Conservation (phyloP, 352 stramenopile genomes). For the Globisporangium abappressorium region DNA sequence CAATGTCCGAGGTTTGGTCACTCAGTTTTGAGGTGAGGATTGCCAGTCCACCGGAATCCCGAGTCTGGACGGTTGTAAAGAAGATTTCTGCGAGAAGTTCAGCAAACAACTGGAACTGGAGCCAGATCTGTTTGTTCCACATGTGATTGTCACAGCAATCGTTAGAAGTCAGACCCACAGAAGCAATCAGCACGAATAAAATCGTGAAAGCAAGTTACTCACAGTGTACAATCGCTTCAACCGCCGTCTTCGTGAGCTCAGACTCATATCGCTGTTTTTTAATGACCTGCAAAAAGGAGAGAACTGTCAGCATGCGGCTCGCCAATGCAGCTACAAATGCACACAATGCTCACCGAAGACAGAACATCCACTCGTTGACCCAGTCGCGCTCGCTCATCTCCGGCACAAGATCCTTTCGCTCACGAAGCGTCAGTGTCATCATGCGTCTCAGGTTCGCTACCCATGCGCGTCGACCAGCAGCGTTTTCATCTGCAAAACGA, state of each 20-base stretch:
- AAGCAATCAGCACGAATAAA: not conserved
- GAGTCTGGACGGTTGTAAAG: conserved; percentile 46
- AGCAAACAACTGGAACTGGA: conserved; percentile 73
- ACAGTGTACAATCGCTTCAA: conserved; percentile 65
- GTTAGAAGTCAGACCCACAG: not conserved
- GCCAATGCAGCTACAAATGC: not conserved
- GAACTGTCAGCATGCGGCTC: not conserved
- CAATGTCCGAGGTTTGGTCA: conserved; percentile 25
- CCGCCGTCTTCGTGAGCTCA: conserved; percentile 39
- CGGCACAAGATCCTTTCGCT: conserved; percentile 49
- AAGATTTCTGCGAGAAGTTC: conserved; percentile 69
- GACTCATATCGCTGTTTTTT: conserved; percentile 34
- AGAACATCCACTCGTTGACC: conserved; percentile 81
- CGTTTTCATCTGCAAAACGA: conserved; percentile 55
- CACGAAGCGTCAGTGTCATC: conserved; percentile 42
- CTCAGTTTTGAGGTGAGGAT: conserved; percentile 12
- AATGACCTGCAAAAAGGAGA: conserved; percentile 23
- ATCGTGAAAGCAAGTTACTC: conserved; percentile 2
- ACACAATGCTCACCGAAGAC: conserved; percentile 35
- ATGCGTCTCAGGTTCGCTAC: conserved; percentile 50
- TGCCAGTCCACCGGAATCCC: conserved; percentile 18
- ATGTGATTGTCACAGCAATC: not conserved
- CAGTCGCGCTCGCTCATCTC: conserved; percentile 72
- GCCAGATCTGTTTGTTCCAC: conserved; percentile 48
- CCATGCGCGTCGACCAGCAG: conserved; percentile 64